Conservation (phyloP, 2,329 filamentous ascomycete species). For the Karstenula rhodostoma region DNA sequence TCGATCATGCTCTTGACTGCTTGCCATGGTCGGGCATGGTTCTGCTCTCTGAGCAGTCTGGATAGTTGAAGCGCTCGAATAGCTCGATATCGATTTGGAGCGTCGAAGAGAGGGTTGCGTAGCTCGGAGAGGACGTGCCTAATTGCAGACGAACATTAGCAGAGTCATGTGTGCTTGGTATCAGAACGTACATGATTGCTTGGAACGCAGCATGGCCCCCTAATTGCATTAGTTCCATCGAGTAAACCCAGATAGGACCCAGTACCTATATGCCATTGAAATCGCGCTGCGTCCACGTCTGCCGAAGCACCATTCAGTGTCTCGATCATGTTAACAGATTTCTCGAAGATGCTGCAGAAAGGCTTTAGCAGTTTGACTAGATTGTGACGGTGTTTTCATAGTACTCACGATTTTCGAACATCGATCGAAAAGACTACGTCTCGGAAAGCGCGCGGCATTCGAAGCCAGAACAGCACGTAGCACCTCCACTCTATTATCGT, state of each 20-base stretch:
- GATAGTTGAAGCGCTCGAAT: conserved; percentile 44
- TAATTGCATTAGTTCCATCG: conserved; percentile 22
- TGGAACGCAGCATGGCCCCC: conserved; percentile 46
- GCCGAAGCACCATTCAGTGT: conserved; percentile 45
- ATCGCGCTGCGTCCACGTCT: conserved; percentile 47
- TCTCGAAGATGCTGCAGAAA: conserved; percentile 45
- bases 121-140: conserved; percentile 48
- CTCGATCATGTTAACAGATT: conserved; percentile 49
- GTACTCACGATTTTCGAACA: conserved; percentile 44
- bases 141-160: background rate
- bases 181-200: conserved; percentile 40
- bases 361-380: background rate
- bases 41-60: conserved; percentile 42
- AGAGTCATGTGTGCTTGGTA: background rate
- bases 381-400: background rate
- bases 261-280: conserved; percentile 50
- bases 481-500: conserved; percentile 48
- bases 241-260: background rate
- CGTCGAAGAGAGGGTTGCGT: conserved; percentile 47
- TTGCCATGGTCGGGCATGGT: conserved; percentile 47
- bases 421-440: conserved; percentile 47
- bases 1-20: conserved; percentile 51
- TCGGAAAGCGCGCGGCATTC: conserved; percentile 48
- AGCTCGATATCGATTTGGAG: conserved; percentile 46
- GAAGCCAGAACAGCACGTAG: conserved; percentile 50